These are phyloP conservation scores for Xylaria sp. DNA, from an alignment of 2,329 filamentous ascomycete species.

Conservation along the genomic window DNA sequence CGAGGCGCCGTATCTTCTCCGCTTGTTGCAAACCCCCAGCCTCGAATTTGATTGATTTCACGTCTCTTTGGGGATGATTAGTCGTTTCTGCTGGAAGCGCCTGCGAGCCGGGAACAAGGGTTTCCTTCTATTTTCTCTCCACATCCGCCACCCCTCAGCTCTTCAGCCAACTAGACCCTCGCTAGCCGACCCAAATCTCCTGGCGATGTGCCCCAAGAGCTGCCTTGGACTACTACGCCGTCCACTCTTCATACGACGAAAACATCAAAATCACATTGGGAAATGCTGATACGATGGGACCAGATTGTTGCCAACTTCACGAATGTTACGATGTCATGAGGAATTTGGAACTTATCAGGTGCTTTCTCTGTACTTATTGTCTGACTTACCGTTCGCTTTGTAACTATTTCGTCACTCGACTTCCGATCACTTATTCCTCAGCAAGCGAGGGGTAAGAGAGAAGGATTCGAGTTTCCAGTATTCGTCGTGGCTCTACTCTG, in stretches of 20 bases:
- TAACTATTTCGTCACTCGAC: neutral
- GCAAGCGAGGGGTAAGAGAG: constrained; percentile 22
- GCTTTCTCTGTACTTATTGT: constrained; percentile 8
- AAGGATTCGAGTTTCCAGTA: constrained; percentile 4
- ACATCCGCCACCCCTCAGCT: constrained; percentile 4
- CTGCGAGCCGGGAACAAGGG: constrained; percentile 36
- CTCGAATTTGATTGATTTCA: constrained; percentile 37
- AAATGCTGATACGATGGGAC: constrained; percentile 9
- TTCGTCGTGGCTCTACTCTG: constrained; percentile 1
- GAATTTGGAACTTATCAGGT: constrained; percentile 14
- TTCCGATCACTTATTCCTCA: constrained; percentile 10
- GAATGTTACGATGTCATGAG: constrained; percentile 29
- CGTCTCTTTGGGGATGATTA: constrained; percentile 35
- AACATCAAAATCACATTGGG: constrained; percentile 23
- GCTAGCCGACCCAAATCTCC: neutral
- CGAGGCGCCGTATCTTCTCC: constrained; percentile 38
- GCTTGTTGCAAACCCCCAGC: constrained; percentile 34
- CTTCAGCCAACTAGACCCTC: constrained; percentile 1
- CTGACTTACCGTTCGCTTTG: constrained; percentile 12
- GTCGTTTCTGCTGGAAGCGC: constrained; percentile 39
- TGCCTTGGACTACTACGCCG: constrained; percentile 3
- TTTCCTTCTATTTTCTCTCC: constrained; percentile 1
- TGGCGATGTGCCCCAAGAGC: constrained; percentile 21
- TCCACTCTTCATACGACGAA: constrained; percentile 7
- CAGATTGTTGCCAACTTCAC: constrained; percentile 35